A percentile compares a stretch with the other conserved stretches of the same genome.
Conservation (phyloP, 2,329 filamentous ascomycete genomes). For the Paraphoma chrysanthemicola region DNA sequence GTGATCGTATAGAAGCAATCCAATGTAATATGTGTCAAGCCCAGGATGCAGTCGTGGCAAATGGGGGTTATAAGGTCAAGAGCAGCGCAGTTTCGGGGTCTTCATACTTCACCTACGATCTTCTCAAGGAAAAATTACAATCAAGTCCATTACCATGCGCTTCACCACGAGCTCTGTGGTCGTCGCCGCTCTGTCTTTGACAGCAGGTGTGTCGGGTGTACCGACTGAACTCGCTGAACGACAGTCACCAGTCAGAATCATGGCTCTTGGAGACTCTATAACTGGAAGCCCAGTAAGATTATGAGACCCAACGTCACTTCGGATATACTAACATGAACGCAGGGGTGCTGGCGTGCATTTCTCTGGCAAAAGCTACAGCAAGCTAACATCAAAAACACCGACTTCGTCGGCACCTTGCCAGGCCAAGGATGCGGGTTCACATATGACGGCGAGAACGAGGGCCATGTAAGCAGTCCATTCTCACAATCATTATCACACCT, state of each 20-base stretch:
- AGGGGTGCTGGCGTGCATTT: constrained; percentile 39
- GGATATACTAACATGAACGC: constrained; percentile 9
- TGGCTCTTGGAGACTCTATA: constrained; percentile 36
- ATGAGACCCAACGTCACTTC: background rate
- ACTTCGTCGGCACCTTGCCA: constrained; percentile 39
- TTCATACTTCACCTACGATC: background rate
- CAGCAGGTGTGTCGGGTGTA: constrained; percentile 1
- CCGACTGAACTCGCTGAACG: constrained; percentile 9
- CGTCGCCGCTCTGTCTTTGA: constrained; percentile 1
- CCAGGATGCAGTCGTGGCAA: too few species aligned
- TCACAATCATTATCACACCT: background rate
- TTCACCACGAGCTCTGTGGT: background rate
- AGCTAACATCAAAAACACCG: constrained; percentile 26
- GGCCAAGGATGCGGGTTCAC: constrained; percentile 48
- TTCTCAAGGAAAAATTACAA: background rate
- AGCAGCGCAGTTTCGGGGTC: background rate
- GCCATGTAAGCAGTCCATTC: constrained; percentile 34
- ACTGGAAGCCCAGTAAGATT: constrained; percentile 21
- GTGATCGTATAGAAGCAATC: too few species aligned
- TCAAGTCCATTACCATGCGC: background rate
- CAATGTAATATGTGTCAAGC: too few species aligned
- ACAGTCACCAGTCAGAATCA: constrained; percentile 26
- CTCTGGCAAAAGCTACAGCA: constrained; percentile 33
- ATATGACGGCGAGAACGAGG: constrained; percentile 53
- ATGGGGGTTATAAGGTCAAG: background rate